phyloP scores from a whole-genome alignment of 2,329 filamentous ascomycete species.

The Monosporascus sp. region DNA sequence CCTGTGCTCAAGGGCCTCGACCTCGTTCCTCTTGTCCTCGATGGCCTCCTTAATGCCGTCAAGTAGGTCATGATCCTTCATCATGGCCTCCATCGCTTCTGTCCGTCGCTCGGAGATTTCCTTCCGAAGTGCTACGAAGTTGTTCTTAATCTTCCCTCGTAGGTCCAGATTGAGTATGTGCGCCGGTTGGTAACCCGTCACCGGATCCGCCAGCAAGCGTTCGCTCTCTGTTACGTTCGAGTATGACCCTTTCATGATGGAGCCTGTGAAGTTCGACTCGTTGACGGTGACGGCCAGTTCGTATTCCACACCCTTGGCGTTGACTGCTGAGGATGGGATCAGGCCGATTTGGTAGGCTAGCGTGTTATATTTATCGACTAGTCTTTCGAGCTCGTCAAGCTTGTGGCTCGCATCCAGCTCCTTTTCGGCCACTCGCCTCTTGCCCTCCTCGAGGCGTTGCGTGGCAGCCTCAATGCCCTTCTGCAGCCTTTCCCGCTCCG shows the following conservation, averaged over 20 bases:
- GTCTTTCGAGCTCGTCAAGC: conserved; percentile 86
- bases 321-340: conserved; percentile 77
- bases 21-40: conserved; percentile 89
- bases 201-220: conserved; percentile 73
- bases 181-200: conserved; percentile 83
- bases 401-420: conserved; percentile 82
- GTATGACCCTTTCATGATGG: conserved; percentile 45
- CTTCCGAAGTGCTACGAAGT: conserved; percentile 73
- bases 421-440: conserved; percentile 76
- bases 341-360: conserved; percentile 89
- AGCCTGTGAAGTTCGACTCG: conserved; percentile 71
- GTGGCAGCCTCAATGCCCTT: conserved; percentile 76
- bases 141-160: conserved; percentile 73
- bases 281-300: conserved; percentile 82
- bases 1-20: conserved; percentile 85
- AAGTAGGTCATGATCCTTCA: conserved; percentile 89
- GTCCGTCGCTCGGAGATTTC: conserved; percentile 88
- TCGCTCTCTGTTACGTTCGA: conserved; percentile 53
- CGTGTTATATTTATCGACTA: conserved; percentile 89
- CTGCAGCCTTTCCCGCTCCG: conserved; percentile 89
- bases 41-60: conserved; percentile 96
- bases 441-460: conserved; percentile 75
- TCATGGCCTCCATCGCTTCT: conserved; percentile 78
- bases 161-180: conserved; percentile 88
- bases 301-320: conserved; percentile 79